Conservation (phyloP, 1,284 basidiomycete genomes). For the Gymnopus androsaceus region DNA sequence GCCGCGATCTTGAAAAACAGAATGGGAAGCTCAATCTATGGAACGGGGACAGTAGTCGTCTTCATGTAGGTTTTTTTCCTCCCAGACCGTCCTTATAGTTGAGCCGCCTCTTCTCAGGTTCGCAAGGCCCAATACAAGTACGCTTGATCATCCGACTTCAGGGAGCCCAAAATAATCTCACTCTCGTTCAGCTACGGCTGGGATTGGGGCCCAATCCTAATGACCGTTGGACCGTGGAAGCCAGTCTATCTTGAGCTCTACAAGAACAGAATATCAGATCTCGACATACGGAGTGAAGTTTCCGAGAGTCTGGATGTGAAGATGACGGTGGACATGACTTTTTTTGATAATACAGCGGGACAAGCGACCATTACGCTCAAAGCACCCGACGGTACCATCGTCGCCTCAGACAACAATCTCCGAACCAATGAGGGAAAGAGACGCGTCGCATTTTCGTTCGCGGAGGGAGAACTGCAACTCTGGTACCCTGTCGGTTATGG, state of each 20-base stretch:
- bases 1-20: constrained; percentile 63
- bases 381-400: constrained; percentile 45
- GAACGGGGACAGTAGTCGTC: constrained; percentile 87
- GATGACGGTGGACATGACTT: constrained; percentile 46
- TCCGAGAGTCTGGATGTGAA: constrained; percentile 53
- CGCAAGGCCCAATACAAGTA: constrained; percentile 89
- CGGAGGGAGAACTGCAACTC: constrained; percentile 58
- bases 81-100: background rate
- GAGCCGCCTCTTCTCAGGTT: constrained; percentile 66
- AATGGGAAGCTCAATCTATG: constrained; percentile 65
- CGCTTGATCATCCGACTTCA: constrained; percentile 21
- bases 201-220: constrained; percentile 84
- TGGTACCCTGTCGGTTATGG: constrained; percentile 90
- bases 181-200: constrained; percentile 66
- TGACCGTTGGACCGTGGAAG: constrained; percentile 79
- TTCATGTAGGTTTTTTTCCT: constrained; percentile 49
- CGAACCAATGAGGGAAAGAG: constrained; percentile 40
- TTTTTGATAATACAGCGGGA: constrained; percentile 40
- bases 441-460: constrained; percentile 51
- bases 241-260: constrained; percentile 75
- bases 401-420: constrained; percentile 39
- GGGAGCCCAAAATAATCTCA: background rate
- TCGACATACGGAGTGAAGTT: constrained; percentile 59
- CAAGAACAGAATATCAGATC: constrained; percentile 59
- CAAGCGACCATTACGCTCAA: constrained; percentile 51